Conservation (phyloP, 257 asterid genomes). For the Nicotiana tabacum region DNA sequence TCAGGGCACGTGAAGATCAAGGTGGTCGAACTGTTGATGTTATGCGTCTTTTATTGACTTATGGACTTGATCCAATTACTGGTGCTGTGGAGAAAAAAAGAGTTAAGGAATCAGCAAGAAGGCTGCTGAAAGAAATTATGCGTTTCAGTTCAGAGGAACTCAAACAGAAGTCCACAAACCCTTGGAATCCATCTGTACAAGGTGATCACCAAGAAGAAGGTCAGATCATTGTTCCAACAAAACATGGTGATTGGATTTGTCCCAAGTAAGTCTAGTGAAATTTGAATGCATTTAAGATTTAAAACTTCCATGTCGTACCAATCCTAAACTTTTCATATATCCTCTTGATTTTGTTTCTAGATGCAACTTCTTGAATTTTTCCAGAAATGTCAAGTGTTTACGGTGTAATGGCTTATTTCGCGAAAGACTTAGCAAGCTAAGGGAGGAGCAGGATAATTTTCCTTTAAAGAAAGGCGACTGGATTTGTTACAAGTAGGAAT, state of each 20-base stretch:
- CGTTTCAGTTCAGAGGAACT: slow-evolving; percentile 31
- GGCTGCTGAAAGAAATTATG: slow-evolving; percentile 71
- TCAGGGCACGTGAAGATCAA: slow-evolving; percentile 58
- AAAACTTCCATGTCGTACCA: background rate
- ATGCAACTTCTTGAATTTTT: slow-evolving; percentile 71
- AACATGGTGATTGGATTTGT: slow-evolving; percentile 86
- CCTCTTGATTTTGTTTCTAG: slow-evolving; percentile 27
- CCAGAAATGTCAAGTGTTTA: slow-evolving; percentile 73
- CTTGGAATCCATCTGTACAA: slow-evolving; percentile 24
- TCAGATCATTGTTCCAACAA: slow-evolving; percentile 32
- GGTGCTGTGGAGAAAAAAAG: slow-evolving; percentile 62
- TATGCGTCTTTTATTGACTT: slow-evolving; percentile 68
- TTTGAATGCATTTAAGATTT: background rate
- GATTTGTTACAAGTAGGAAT: slow-evolving; percentile 63
- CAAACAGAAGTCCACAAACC: slow-evolving; percentile 21
- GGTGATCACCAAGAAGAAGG: slow-evolving; percentile 30
- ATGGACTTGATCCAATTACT: slow-evolving; percentile 59
- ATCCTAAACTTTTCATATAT: background rate
- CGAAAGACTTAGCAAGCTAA: slow-evolving; percentile 47
- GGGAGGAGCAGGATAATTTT: slow-evolving; percentile 62
- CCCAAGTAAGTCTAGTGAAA: slow-evolving; percentile 52
- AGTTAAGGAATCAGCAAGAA: slow-evolving; percentile 61
- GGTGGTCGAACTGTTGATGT: slow-evolving; percentile 87
- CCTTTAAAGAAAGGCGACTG: slow-evolving; percentile 96
- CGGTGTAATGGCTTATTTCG: slow-evolving; percentile 46